A percentile compares a stretch with the other conserved stretches of the same genome.
Evolutionary conservation across 2,329 filamentous ascomycete species (phyloP).

Genomic region (Fusarium metavorans): DNA sequence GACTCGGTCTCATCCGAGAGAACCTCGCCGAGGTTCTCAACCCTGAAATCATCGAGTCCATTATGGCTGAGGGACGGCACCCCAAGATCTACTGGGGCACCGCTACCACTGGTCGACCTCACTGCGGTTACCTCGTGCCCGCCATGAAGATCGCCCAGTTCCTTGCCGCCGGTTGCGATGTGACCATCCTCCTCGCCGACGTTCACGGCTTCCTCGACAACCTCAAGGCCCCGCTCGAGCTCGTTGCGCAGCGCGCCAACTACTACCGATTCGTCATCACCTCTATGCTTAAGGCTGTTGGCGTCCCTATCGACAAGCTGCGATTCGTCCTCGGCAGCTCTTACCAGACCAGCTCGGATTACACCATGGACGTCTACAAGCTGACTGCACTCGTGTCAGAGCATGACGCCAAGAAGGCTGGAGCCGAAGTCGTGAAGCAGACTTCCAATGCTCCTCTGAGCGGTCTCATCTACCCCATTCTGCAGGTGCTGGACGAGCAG

Average conservation of each 20-base stretch:
- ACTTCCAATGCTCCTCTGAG: constrained; percentile 78
- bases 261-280: constrained; percentile 87
- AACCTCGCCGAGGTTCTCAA: constrained; percentile 88
- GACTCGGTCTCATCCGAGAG: constrained; percentile 80
- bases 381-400: constrained; percentile 77
- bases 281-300: constrained; percentile 79
- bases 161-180: constrained; percentile 84
- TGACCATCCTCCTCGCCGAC: constrained; percentile 82
- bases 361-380: constrained; percentile 91
- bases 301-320: constrained; percentile 82
- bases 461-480: constrained; percentile 56
- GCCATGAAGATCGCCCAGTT: constrained; percentile 92
- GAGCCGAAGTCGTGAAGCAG: constrained; percentile 96
- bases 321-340: constrained; percentile 86
- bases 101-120: constrained; percentile 87
- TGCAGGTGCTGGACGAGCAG: constrained; percentile 93
- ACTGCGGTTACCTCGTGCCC: constrained; percentile 90
- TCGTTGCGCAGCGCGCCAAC: constrained; percentile 82
- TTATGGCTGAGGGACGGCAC: constrained; percentile 76
- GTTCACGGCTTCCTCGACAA: constrained; percentile 85
- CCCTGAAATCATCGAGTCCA: constrained; percentile 82
- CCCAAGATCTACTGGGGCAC: constrained; percentile 90
- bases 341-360: constrained; percentile 80
- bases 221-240: constrained; percentile 87
- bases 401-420: constrained; percentile 89